Percentiles rank a stretch among this genome's conserved stretches.
Evolutionary conservation across 2,329 filamentous ascomycete species (phyloP).

Genomic region (Botrytis fabae): DNA sequence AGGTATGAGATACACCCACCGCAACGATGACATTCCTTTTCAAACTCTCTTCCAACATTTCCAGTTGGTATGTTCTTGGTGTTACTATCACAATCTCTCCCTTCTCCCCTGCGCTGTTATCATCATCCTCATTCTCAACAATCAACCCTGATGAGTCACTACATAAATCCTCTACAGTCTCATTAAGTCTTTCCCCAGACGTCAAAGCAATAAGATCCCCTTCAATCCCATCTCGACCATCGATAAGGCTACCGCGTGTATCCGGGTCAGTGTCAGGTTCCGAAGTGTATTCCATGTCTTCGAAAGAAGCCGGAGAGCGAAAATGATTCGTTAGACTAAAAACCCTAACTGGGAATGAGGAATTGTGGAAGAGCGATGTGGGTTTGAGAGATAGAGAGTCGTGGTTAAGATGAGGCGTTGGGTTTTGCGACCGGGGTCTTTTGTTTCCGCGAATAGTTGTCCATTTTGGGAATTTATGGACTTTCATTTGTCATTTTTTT

Average conservation of each 20-base stretch:
- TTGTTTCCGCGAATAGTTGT: not conserved
- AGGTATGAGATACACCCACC: slow-evolving; percentile 45
- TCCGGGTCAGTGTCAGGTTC: not conserved
- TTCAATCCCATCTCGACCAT: not conserved
- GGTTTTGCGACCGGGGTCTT: slow-evolving; percentile 7
- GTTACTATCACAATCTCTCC: slow-evolving; percentile 31
- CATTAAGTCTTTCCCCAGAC: not conserved
- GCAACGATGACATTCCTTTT: slow-evolving; percentile 70
- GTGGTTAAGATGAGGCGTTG: not conserved
- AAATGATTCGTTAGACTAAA: not conserved
- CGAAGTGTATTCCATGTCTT: not conserved
- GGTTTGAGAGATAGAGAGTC: not conserved
- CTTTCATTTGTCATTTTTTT: not conserved
- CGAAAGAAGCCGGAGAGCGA: not conserved
- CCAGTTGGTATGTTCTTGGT: slow-evolving; percentile 60
- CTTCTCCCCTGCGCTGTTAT: not conserved
- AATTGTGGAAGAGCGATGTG: not conserved
- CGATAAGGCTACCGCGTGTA: not conserved
- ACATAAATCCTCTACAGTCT: slow-evolving; percentile 8
- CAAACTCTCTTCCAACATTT: slow-evolving; percentile 73
- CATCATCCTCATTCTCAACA: not conserved
- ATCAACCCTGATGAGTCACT: not conserved
- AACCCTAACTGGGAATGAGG: not conserved
- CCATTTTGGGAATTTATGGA: not conserved
- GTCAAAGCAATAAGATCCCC: not conserved